Evolutionary conservation across 805 yeast species (phyloP).

Genomic region (Saccharomycopsis fibuligera): DNA sequence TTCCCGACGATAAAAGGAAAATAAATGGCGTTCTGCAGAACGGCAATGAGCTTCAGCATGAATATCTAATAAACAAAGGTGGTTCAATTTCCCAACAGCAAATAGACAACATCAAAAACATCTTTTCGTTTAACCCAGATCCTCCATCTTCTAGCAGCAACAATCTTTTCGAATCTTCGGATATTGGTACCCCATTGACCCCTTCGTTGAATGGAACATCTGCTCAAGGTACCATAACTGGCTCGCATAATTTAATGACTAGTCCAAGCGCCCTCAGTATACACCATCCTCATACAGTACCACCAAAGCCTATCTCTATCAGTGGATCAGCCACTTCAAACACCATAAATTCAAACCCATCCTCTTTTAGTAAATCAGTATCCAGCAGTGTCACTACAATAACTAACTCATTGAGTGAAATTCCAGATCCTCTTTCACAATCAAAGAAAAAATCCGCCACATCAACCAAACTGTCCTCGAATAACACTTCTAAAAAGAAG

Average conservation of each 20-base stretch:
- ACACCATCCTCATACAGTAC: not conserved
- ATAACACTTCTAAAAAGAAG: not conserved
- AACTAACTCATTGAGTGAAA: not conserved
- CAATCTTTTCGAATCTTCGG: not conserved
- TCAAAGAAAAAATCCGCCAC: not conserved
- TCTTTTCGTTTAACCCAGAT: conserved; percentile 12
- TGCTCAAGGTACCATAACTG: not conserved
- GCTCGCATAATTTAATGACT: not conserved
- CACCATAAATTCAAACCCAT: not conserved
- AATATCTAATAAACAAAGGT: not conserved
- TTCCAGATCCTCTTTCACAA: not conserved
- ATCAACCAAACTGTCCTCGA: not conserved
- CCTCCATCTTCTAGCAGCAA: not conserved
- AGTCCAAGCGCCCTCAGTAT: not conserved
- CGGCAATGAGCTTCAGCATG: not conserved
- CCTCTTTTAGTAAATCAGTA: not conserved
- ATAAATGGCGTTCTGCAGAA: too few relatives aligned
- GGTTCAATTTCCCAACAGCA: conserved; percentile 8
- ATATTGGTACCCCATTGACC: not conserved
- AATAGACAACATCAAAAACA: conserved; percentile 13
- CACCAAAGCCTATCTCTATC: not conserved
- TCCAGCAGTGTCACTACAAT: not conserved
- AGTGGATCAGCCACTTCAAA: not conserved
- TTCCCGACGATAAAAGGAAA: too few relatives aligned
- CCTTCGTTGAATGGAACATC: not conserved